Conservation (phyloP, 768 basidiomycete species). For the Lactarius trivialis region DNA sequence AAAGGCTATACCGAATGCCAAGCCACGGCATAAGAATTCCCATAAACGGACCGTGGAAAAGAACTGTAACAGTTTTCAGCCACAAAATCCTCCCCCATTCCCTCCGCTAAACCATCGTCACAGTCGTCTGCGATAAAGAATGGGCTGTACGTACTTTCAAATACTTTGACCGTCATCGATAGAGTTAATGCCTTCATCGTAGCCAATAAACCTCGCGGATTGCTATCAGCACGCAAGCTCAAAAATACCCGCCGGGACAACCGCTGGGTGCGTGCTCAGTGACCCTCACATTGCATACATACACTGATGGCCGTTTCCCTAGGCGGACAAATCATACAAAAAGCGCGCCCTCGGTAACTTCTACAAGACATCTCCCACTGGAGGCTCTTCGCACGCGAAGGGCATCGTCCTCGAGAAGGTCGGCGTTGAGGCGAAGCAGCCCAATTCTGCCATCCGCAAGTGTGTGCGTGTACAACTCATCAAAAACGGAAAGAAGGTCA, state of each 20-base stretch:
- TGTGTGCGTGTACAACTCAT: conserved; percentile 99
- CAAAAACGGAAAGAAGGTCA: conserved; percentile 99
- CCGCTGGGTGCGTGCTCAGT: conserved; percentile 71
- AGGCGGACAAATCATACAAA: conserved; percentile 99
- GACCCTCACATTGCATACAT: neutral
- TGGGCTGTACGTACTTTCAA: conserved; percentile 68
- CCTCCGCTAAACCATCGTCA: conserved; percentile 34
- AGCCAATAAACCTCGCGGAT: conserved; percentile 99
- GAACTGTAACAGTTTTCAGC: conserved; percentile 37
- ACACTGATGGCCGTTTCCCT: conserved; percentile 1
- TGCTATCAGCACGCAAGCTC: conserved; percentile 98
- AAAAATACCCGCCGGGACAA: conserved; percentile 89
- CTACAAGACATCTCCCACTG: conserved; percentile 99
- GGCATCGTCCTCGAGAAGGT: conserved; percentile 99
- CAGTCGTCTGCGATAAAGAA: conserved; percentile 53
- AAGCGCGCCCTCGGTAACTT: conserved; percentile 99
- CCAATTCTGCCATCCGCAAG: conserved; percentile 99
- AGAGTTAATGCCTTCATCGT: conserved; percentile 1
- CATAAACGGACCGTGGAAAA: conserved; percentile 27
- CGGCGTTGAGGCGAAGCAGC: conserved; percentile 99
- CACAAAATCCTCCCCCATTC: neutral
- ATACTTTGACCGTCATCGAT: neutral
- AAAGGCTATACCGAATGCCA: no score
- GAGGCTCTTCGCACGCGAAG: conserved; percentile 99
- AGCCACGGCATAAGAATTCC: neutral